Evolutionary conservation across 495 filamentous ascomycete genomes (phyloP).

Genomic region (Penicillium longicatenatum): DNA sequence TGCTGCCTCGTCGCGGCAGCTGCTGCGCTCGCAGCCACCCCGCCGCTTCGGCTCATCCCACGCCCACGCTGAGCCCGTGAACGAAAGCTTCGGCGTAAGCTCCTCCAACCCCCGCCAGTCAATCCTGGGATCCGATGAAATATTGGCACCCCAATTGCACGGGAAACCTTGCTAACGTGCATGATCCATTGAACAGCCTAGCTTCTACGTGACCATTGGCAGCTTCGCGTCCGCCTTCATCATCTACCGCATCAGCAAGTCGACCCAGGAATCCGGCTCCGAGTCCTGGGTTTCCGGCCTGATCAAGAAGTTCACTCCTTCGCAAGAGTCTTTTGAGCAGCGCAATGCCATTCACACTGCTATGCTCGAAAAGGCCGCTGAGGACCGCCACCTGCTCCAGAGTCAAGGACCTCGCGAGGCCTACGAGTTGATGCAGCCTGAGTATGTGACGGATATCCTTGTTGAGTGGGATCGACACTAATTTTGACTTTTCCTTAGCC

Average conservation of each 20-base stretch:
- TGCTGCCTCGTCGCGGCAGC: constrained; percentile 42
- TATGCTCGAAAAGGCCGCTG: constrained; percentile 69
- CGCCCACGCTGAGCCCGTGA: constrained; percentile 54
- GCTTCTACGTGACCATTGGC: constrained; percentile 67
- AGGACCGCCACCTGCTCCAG: constrained; percentile 66
- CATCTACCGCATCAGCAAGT: constrained; percentile 54
- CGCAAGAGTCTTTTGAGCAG: constrained; percentile 54
- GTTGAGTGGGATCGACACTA: neutral
- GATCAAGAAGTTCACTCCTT: constrained; percentile 55
- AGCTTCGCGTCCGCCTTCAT: constrained; percentile 57
- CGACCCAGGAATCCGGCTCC: constrained; percentile 48
- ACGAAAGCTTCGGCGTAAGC: constrained; percentile 67
- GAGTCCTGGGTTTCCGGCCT: constrained; percentile 57
- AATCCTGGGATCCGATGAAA: constrained; percentile 9
- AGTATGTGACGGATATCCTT: constrained; percentile 54
- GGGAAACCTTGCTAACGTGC: constrained; percentile 19
- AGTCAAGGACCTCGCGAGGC: constrained; percentile 48
- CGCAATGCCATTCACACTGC: constrained; percentile 64
- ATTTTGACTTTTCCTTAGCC: constrained; percentile 6
- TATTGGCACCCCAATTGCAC: constrained; percentile 12
- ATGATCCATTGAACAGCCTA: constrained; percentile 46
- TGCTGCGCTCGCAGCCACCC: constrained; percentile 47
- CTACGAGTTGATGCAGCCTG: constrained; percentile 62
- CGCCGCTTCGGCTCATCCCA: constrained; percentile 49
- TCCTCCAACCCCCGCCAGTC: constrained; percentile 23